These are phyloP conservation scores for Sordariomycetes sp. DNA, from an alignment of 2,329 filamentous ascomycete species.

Conservation along the genomic window DNA sequence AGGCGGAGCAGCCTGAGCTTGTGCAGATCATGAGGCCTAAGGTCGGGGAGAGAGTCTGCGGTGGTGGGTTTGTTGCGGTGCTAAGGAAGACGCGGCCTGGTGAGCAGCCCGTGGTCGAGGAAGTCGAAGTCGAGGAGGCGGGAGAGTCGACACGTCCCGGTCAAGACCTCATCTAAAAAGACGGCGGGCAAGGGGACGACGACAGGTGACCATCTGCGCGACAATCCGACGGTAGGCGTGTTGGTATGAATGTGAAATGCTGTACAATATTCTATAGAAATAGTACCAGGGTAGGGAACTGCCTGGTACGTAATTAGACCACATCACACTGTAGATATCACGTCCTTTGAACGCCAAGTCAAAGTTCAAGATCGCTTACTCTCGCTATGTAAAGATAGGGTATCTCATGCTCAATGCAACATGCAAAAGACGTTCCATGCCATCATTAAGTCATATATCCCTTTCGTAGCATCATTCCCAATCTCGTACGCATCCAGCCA, in stretches of 20 bases:
- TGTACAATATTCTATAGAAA: too few species aligned
- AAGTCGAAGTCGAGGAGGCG: slow-evolving; percentile 3
- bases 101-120: slow-evolving; percentile 12
- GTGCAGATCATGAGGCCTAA: slow-evolving; percentile 32
- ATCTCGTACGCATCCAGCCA: too few species aligned
- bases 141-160: neutral
- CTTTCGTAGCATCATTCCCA: neutral
- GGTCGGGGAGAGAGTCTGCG: slow-evolving; percentile 27
- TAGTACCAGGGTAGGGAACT: too few species aligned
- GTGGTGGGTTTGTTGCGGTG: slow-evolving; percentile 30
- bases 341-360: neutral
- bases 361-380: neutral
- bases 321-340: neutral
- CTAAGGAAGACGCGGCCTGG: slow-evolving; percentile 15
- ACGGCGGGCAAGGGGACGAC: neutral
- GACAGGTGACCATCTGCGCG: neutral
- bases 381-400: slow-evolving; percentile 3
- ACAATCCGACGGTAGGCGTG: too few species aligned
- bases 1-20: too few species aligned
- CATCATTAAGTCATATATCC: slow-evolving; percentile 3
- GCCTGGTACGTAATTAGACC: too few species aligned
- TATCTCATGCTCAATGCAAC: slow-evolving; percentile 4
- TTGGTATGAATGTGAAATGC: too few species aligned
- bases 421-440: slow-evolving; percentile 1
- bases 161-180: slow-evolving; percentile 1